Evolutionary conservation across 208 protist species (phyloP).

Genomic region (Crithidia expoeki): DNA sequence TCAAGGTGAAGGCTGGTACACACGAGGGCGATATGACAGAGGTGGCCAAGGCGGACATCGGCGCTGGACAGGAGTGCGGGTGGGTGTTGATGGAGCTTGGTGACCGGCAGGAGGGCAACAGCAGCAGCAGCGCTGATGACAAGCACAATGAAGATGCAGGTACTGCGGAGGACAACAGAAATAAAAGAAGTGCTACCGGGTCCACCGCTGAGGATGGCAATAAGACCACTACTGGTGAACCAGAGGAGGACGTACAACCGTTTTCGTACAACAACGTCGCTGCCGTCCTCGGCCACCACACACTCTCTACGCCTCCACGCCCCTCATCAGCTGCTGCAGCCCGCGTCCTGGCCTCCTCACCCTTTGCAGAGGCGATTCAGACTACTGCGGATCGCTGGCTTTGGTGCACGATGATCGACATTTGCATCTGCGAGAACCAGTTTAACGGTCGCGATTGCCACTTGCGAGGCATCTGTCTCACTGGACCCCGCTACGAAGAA

Average conservation of each 20-base stretch:
- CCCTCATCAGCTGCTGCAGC: neutral
- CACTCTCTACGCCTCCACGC: neutral
- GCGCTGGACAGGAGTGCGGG: conserved; percentile 41
- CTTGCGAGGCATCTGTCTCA: conserved; percentile 70
- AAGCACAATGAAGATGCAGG: conserved; percentile 10
- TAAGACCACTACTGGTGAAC: neutral
- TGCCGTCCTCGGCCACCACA: conserved; percentile 10
- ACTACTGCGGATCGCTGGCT: conserved; percentile 41
- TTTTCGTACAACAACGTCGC: conserved; percentile 16
- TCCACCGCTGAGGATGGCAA: neutral
- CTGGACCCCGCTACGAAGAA: conserved; percentile 49
- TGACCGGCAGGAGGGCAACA: too few species aligned
- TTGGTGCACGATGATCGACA: conserved; percentile 67
- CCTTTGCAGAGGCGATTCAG: conserved; percentile 1
- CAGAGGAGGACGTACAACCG: neutral
- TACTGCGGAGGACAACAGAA: neutral
- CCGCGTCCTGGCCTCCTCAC: neutral
- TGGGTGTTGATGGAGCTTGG: conserved; percentile 63
- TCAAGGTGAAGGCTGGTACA: conserved; percentile 70
- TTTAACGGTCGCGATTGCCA: conserved; percentile 86
- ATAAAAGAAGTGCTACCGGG: neutral
- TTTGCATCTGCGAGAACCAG: conserved; percentile 76
- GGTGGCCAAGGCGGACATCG: conserved; percentile 51
- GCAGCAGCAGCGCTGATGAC: conserved; percentile 12
- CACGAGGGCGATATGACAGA: conserved; percentile 71